These are phyloP conservation scores for Beauveria varroae DNA, from an alignment of 2,329 filamentous ascomycete species.

Conservation along the genomic window DNA sequence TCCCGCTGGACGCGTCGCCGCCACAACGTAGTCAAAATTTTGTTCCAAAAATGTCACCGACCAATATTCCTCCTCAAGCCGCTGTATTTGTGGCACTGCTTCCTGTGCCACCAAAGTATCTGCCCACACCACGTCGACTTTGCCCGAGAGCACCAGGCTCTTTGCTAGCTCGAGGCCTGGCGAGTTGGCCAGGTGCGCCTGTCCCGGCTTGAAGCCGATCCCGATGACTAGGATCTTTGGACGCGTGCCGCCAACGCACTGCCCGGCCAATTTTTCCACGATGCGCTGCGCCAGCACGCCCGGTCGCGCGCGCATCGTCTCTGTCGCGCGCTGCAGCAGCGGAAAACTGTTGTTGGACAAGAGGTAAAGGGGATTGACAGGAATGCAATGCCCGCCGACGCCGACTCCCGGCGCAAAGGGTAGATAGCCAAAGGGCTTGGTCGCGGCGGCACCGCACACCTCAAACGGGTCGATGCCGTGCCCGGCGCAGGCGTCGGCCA, in stretches of 20 bases:
- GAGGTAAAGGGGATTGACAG: slow-evolving; percentile 47
- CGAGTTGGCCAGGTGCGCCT: slow-evolving; percentile 39
- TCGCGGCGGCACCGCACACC: slow-evolving; percentile 39
- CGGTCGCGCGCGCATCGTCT: slow-evolving; percentile 37
- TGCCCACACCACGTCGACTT: slow-evolving; percentile 35
- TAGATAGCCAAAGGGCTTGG: slow-evolving; percentile 47
- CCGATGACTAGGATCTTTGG: slow-evolving; percentile 35
- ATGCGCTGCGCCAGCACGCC: slow-evolving; percentile 29
- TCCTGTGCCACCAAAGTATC: slow-evolving; percentile 37
- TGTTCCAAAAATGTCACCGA: slow-evolving; percentile 25
- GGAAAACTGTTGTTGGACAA: slow-evolving; percentile 40
- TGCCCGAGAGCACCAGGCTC: slow-evolving; percentile 26
- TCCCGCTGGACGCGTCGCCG: slow-evolving; percentile 34
- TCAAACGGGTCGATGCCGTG: slow-evolving; percentile 43
- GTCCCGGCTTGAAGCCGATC: slow-evolving; percentile 43
- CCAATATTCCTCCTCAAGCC: slow-evolving; percentile 30
- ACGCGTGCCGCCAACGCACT: slow-evolving; percentile 5
- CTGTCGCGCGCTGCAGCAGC: slow-evolving; percentile 35
- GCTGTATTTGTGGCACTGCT: slow-evolving; percentile 31
- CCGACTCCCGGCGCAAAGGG: slow-evolving; percentile 40
- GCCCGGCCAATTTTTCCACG: slow-evolving; percentile 17
- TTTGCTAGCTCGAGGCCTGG: slow-evolving; percentile 37
- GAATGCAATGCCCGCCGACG: slow-evolving; percentile 50
- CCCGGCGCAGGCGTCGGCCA: slow-evolving; percentile 42
- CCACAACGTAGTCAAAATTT: slow-evolving; percentile 35